These are phyloP conservation scores for Paramyrothecium sp. DNA, from an alignment of 2,329 filamentous ascomycete genomes.

Conservation along the genomic window DNA sequence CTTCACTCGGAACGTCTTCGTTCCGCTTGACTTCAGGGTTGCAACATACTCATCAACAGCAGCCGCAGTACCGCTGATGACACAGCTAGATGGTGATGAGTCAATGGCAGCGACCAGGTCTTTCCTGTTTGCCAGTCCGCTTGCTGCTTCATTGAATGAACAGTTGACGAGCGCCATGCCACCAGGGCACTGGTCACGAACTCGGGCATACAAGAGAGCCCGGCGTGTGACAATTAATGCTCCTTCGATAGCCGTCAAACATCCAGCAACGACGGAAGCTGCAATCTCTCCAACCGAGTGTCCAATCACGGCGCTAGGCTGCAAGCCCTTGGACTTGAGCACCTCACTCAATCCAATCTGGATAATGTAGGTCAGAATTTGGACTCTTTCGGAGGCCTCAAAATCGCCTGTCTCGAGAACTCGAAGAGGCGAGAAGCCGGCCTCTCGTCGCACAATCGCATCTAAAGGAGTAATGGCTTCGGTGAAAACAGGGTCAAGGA, in stretches of 20 bases:
- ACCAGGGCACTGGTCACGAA: conserved; percentile 1
- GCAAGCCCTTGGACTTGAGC: not conserved
- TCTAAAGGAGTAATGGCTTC: conserved; percentile 2
- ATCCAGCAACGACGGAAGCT: conserved; percentile 7
- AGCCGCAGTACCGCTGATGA: conserved; percentile 2
- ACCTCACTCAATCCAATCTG: conserved; percentile 5
- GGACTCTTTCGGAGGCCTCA: conserved; percentile 5
- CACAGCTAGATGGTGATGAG: conserved; percentile 6
- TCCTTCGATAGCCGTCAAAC: conserved; percentile 6
- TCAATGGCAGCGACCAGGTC: conserved; percentile 9
- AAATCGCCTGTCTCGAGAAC: conserved; percentile 2
- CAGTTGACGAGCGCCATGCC: conserved; percentile 6
- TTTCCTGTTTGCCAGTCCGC: not conserved
- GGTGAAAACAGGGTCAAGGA: conserved; percentile 1
- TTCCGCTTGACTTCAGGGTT: not conserved
- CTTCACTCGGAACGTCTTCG: conserved; percentile 5
- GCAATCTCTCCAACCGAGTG: conserved; percentile 11
- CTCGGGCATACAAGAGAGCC: not conserved
- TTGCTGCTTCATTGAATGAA: not conserved
- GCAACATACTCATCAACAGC: not conserved
- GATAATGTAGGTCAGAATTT: conserved; percentile 8
- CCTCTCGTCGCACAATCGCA: conserved; percentile 2
- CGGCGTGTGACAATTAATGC: conserved; percentile 5
- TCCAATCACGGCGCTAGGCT: conserved; percentile 7
- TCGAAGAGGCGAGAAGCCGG: conserved; percentile 1